Conservation (phyloP, 2,329 filamentous ascomycete genomes). For the Clarireedia homoeocarpa region DNA sequence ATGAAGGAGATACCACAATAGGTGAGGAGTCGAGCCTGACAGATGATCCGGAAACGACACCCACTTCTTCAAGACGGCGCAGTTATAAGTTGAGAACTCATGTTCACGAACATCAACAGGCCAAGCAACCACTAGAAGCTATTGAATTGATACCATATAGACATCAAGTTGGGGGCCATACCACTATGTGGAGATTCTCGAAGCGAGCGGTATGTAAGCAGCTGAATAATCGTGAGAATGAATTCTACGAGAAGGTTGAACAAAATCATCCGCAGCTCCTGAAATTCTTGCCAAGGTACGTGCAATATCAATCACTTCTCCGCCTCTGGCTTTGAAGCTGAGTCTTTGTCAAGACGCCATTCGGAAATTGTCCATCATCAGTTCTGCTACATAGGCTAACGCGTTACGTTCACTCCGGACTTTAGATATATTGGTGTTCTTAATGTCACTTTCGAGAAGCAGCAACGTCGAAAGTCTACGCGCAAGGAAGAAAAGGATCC, state of each 20-base stretch:
- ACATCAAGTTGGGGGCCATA: slow-evolving; percentile 95
- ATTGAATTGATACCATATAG: slow-evolving; percentile 96
- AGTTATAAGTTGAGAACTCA: slow-evolving; percentile 35
- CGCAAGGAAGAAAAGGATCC: slow-evolving; percentile 41
- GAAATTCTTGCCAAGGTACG: slow-evolving; percentile 79
- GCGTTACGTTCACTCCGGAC: slow-evolving; percentile 19
- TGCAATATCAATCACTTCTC: slow-evolving; percentile 13
- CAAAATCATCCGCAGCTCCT: slow-evolving; percentile 82
- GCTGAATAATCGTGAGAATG: slow-evolving; percentile 94
- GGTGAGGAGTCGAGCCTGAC: slow-evolving; percentile 21
- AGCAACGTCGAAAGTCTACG: slow-evolving; percentile 56
- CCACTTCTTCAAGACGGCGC: slow-evolving; percentile 27
- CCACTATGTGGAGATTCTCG: slow-evolving; percentile 92
- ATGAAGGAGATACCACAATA: slow-evolving; percentile 21
- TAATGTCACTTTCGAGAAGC: slow-evolving; percentile 91
- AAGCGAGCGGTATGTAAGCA: slow-evolving; percentile 95
- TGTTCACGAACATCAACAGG: slow-evolving; percentile 42
- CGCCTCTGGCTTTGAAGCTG: slow-evolving; percentile 28
- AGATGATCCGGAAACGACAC: slow-evolving; percentile 25
- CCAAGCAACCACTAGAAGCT: slow-evolving; percentile 61
- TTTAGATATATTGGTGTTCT: slow-evolving; percentile 89
- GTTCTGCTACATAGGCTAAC: slow-evolving; percentile 13
- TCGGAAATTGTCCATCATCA: neutral
- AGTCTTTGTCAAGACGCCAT: slow-evolving; percentile 18
- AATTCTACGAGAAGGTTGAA: slow-evolving; percentile 97